phyloP scores from a whole-genome alignment of 495 filamentous ascomycete genomes.

The Cudoniella acicularis region DNA sequence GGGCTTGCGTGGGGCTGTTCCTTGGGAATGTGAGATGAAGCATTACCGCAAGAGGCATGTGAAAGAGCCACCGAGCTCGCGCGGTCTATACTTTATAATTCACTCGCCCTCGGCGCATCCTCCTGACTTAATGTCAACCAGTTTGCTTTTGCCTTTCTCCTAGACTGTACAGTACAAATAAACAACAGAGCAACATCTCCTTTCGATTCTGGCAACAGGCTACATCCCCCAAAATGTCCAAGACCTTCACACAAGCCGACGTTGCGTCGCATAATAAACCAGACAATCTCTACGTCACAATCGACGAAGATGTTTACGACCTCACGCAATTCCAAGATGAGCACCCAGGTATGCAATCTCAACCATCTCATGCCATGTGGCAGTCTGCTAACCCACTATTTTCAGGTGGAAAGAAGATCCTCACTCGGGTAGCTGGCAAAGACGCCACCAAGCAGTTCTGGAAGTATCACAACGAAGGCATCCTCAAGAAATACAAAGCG shows the following conservation, averaged over 20 bases:
- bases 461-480: conserved; percentile 95
- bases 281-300: conserved; percentile 80
- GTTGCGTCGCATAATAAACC: conserved; percentile 88
- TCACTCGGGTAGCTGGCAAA: conserved; percentile 89
- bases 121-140: too few relatives aligned
- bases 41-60: conserved; percentile 8
- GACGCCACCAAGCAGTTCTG: conserved; percentile 98
- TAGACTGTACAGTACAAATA: too few relatives aligned
- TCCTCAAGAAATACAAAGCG: conserved; percentile 92
- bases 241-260: conserved; percentile 77
- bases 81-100: not conserved
- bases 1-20: not conserved
- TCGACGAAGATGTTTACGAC: conserved; percentile 97
- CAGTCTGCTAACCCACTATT: conserved; percentile 10
- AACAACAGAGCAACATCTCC: too few relatives aligned
- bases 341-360: conserved; percentile 66
- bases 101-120: not conserved
- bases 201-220: not conserved
- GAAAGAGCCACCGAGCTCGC: not conserved
- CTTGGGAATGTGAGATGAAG: not conserved
- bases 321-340: conserved; percentile 92
- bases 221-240: conserved; percentile 62
- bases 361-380: not conserved
- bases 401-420: conserved; percentile 93
- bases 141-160: too few relatives aligned